Base-by-base conservation (phyloP, 2,329 filamentous ascomycete genomes). In the Aspergillus eucalypticola region DNA sequence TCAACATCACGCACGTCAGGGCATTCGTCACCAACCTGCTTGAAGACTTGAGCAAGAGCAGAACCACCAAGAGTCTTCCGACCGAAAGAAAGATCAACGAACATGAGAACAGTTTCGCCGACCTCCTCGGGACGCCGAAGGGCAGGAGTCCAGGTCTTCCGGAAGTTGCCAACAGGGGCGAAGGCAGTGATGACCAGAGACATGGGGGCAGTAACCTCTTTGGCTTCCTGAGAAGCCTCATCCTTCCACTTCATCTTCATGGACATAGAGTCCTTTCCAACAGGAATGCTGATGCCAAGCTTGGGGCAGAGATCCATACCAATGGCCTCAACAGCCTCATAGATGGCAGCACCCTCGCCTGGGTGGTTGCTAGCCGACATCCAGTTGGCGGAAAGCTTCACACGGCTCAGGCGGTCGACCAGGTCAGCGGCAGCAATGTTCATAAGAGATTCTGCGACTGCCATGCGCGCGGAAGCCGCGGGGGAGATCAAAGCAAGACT, bases 171-270 rank as follows among this genome's bases (percentile, higher is more conserved):
- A 3, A 97, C 93, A 2, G 92, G 86, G 1, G 90, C 89, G 71
- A 98, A 97, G 1, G 95, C 91, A 5, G 95, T 92, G 67, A 98
- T 92, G 58, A 97, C 88, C 5, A 96, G 84, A 0, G 94, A 96
- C 68, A 98, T 86, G 1, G 95, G 95, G 4, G 95, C 91, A 39
- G 92, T 97, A 53, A 98, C 94, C 66, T 93, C 93, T 79, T 90
- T 95, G 13, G 84, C 79, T 63, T 90, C 83, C 17, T 86, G 85
- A 29, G 82, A 85, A 59, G 84, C 80, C 62, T 82, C 81, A 66
- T 94, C 90, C 71, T 87, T 90, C 95, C 95, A 98, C 58, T 92
- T 92, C 70, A 96, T 94, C 82, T 97, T 97, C 95, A 99, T 98
- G 2, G 93, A 97, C 77, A 96, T 96, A 0, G 94, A 98, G 76